Evolutionary conservation across 1,139 yeast species (phyloP).

Genomic region (Torulaspora globosa): DNA sequence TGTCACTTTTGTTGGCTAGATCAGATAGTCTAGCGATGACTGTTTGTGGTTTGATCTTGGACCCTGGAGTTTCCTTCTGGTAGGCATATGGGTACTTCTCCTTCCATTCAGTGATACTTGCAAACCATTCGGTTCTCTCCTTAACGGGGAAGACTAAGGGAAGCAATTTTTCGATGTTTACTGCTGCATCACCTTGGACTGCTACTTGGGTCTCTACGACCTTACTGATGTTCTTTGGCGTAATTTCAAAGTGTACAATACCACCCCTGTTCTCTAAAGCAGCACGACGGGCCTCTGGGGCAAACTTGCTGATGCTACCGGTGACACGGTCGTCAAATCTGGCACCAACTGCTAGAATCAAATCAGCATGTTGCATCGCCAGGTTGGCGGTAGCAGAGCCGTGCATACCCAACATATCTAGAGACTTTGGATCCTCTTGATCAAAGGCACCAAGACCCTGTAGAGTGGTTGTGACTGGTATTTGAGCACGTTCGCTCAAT

Average conservation of each 20-base stretch:
- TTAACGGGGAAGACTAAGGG: slow-evolving; percentile 64
- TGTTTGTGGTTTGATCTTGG: slow-evolving; percentile 89
- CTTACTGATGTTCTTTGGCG: slow-evolving; percentile 95
- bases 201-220: slow-evolving; percentile 97
- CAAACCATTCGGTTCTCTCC: slow-evolving; percentile 76
- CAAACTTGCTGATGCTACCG: slow-evolving; percentile 77
- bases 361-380: slow-evolving; percentile 90
- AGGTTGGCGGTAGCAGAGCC: slow-evolving; percentile 93
- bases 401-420: slow-evolving; percentile 98
- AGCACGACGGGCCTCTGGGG: slow-evolving; percentile 88
- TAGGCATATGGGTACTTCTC: slow-evolving; percentile 79
- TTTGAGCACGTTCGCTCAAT: slow-evolving; percentile 82
- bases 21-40: slow-evolving; percentile 73
- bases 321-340: slow-evolving; percentile 98
- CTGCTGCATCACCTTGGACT: slow-evolving; percentile 90
- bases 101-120: slow-evolving; percentile 74
- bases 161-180: slow-evolving; percentile 65
- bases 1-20: slow-evolving; percentile 59
- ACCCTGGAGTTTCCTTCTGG: slow-evolving; percentile 70
- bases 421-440: slow-evolving; percentile 82
- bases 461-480: slow-evolving; percentile 93
- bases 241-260: slow-evolving; percentile 89
- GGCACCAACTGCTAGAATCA: slow-evolving; percentile 92
- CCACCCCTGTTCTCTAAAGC: slow-evolving; percentile 90
- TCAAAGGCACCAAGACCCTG: slow-evolving; percentile 95